phyloP scores from a whole-genome alignment of 2,329 filamentous ascomycete species.

The Acrocalymma vagum region DNA sequence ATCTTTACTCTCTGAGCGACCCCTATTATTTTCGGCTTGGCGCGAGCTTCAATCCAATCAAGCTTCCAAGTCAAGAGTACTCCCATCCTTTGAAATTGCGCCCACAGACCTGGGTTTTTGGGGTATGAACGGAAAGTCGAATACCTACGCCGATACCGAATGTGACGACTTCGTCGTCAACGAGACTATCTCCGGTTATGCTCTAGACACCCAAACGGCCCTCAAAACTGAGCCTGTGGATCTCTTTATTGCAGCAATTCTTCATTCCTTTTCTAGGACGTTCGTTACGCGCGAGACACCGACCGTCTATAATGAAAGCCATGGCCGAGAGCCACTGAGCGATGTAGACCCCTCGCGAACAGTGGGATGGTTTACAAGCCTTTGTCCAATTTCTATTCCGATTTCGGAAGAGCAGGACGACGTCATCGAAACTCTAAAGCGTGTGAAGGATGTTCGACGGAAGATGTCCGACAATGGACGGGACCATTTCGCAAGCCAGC shows the following conservation, averaged over 20 bases:
- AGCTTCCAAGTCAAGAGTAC: neutral
- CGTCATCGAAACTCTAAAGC: slow-evolving; percentile 28
- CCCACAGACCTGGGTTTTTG: slow-evolving; percentile 4
- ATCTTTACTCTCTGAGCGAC: neutral
- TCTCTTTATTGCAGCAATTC: slow-evolving; percentile 21
- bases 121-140: slow-evolving; percentile 1
- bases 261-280: slow-evolving; percentile 57
- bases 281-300: slow-evolving; percentile 57
- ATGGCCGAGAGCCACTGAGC: slow-evolving; percentile 18
- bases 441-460: slow-evolving; percentile 56
- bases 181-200: neutral
- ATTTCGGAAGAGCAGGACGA: slow-evolving; percentile 50
- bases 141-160: slow-evolving; percentile 17
- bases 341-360: slow-evolving; percentile 20
- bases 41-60: slow-evolving; percentile 9
- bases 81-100: slow-evolving; percentile 2
- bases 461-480: slow-evolving; percentile 52
- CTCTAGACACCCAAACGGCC: neutral
- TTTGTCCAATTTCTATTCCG: slow-evolving; percentile 34
- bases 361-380: slow-evolving; percentile 20
- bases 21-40: slow-evolving; percentile 18
- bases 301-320: slow-evolving; percentile 30
- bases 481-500: slow-evolving; percentile 50
- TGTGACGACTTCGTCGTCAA: no score
- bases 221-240: slow-evolving; percentile 15